Evolutionary conservation across 2,329 filamentous ascomycete species (phyloP).

Genomic region (Fusarium hostae): DNA sequence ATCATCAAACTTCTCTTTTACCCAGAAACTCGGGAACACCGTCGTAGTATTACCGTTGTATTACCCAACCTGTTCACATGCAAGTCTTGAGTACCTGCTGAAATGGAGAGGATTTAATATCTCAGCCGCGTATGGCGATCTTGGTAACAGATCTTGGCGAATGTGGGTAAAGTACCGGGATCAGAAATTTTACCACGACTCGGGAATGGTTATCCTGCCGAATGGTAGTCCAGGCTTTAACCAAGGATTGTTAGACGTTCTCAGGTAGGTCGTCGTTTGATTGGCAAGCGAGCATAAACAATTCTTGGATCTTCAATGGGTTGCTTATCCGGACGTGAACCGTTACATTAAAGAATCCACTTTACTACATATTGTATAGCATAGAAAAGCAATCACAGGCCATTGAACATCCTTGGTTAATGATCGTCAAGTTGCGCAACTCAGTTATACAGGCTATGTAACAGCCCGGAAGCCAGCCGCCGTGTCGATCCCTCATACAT

Average conservation of each 20-base stretch:
- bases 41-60: not conserved
- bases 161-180: not conserved
- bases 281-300: not conserved
- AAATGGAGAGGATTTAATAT: not conserved
- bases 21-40: not conserved
- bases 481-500: constrained; percentile 1
- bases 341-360: not conserved
- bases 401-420: constrained; percentile 6
- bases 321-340: not conserved
- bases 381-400: constrained; percentile 13
- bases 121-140: not conserved
- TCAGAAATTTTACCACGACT: not conserved
- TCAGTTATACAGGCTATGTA: not conserved
- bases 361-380: not conserved
- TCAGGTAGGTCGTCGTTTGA: not conserved
- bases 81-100: not conserved
- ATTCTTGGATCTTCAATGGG: not conserved
- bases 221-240: not conserved
- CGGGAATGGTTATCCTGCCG: not conserved
- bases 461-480: not conserved
- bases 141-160: not conserved
- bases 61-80: not conserved
- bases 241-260: not conserved
- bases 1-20: not conserved
- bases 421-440: constrained; percentile 4